These are phyloP conservation scores for Pseudevernia furfuracea DNA, from an alignment of 495 filamentous ascomycete species.

Conservation along the genomic window DNA sequence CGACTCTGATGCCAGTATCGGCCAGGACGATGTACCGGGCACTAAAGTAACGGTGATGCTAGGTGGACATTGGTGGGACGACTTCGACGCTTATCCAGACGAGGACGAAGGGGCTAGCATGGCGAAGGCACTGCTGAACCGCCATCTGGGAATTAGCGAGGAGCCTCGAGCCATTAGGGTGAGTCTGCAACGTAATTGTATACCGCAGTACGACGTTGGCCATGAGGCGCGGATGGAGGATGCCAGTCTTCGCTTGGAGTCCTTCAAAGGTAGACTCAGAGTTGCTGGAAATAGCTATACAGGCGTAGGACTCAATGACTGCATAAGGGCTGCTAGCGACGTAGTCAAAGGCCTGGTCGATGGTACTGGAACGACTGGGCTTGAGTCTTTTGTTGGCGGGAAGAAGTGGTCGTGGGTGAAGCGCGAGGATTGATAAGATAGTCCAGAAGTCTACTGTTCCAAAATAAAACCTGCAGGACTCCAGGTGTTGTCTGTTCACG, in stretches of 20 bases:
- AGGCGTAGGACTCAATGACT: slow-evolving; percentile 58
- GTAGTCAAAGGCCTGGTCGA: slow-evolving; percentile 34
- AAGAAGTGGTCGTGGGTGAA: slow-evolving; percentile 17
- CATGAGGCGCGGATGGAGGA: slow-evolving; percentile 57
- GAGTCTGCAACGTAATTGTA: slow-evolving; percentile 65
- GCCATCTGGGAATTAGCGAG: slow-evolving; percentile 65
- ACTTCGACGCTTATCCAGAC: slow-evolving; percentile 49
- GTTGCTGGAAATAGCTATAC: slow-evolving; percentile 76
- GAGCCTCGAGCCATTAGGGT: slow-evolving; percentile 49
- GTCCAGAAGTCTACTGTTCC: neutral
- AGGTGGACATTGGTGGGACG: slow-evolving; percentile 88
- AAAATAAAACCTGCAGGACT: neutral
- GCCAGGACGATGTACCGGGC: slow-evolving; percentile 49
- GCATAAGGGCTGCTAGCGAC: slow-evolving; percentile 44
- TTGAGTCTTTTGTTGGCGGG: slow-evolving; percentile 28
- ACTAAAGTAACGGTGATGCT: slow-evolving; percentile 94
- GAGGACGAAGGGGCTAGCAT: slow-evolving; percentile 56
- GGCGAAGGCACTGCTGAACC: slow-evolving; percentile 57
- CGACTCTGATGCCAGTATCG: slow-evolving; percentile 59
- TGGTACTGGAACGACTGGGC: slow-evolving; percentile 28
- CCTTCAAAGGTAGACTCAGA: slow-evolving; percentile 56
- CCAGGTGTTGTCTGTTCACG: neutral
- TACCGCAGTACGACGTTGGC: slow-evolving; percentile 81
- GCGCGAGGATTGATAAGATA: neutral
- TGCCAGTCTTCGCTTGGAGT: slow-evolving; percentile 48